Percentiles rank a stretch among this genome's conserved stretches.
Conservation (phyloP, 2,329 filamentous ascomycete species). For the Nemania abortiva region DNA sequence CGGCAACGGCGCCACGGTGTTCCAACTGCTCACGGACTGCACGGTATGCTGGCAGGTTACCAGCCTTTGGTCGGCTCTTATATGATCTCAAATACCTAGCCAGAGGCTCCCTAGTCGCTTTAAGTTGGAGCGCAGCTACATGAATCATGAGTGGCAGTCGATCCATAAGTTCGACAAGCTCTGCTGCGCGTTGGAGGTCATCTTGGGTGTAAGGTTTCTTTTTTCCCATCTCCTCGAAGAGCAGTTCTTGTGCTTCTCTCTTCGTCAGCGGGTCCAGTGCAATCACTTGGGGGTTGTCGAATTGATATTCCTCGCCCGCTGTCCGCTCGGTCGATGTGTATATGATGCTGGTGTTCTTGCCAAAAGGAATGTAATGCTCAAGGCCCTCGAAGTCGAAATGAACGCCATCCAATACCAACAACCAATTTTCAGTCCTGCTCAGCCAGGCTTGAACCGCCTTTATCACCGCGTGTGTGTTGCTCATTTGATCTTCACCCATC, state of each 20-base stretch:
- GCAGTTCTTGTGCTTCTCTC: constrained; percentile 69
- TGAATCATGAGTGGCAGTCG: constrained; percentile 76
- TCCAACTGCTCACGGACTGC: constrained; percentile 64
- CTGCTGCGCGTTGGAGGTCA: constrained; percentile 68
- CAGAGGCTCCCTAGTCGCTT: constrained; percentile 70
- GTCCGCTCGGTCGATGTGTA: constrained; percentile 75
- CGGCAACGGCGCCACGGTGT: constrained; percentile 61
- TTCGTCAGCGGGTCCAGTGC: constrained; percentile 66
- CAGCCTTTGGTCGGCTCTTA: constrained; percentile 66
- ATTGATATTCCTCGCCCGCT: constrained; percentile 66
- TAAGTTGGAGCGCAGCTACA: constrained; percentile 72
- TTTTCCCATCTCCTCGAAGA: constrained; percentile 73
- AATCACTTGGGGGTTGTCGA: constrained; percentile 69
- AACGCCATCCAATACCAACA: constrained; percentile 75
- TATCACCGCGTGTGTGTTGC: constrained; percentile 63
- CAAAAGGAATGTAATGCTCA: constrained; percentile 73
- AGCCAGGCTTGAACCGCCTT: constrained; percentile 72
- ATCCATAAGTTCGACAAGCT: constrained; percentile 73
- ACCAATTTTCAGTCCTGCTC: constrained; percentile 70
- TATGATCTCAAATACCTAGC: constrained; percentile 71
- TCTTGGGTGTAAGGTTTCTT: constrained; percentile 65
- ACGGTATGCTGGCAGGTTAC: constrained; percentile 61
- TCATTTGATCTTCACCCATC: constrained; percentile 54
- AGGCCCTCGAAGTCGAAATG: constrained; percentile 70
- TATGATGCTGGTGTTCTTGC: constrained; percentile 72